Evolutionary conservation across 73 alveolate genomes (phyloP).

Genomic region (Blepharisma stoltei): DNA sequence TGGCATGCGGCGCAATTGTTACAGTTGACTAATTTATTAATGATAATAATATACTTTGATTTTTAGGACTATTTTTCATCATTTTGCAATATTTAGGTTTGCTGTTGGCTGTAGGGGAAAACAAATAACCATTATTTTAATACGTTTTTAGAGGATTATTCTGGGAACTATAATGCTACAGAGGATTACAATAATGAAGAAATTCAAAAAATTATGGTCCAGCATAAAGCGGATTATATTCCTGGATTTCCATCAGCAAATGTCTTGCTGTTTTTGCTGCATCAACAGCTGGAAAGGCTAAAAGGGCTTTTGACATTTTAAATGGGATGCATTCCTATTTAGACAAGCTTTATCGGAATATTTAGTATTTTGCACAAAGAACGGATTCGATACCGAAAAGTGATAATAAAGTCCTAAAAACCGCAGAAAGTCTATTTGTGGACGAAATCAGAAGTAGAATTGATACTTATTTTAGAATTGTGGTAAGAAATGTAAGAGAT

Average conservation of each 20-base stretch:
- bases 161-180: constrained; percentile 38
- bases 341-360: constrained; percentile 55
- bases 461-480: constrained; percentile 75
- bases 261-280: constrained; percentile 48
- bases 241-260: constrained; percentile 68
- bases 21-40: no score
- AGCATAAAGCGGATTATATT: constrained; percentile 61
- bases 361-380: constrained; percentile 25
- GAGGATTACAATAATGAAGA: constrained; percentile 61
- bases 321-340: constrained; percentile 57
- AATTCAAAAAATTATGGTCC: constrained; percentile 43
- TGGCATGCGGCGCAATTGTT: no score
- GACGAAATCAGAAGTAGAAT: constrained; percentile 79
- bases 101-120: constrained; percentile 72
- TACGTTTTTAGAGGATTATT: background rate
- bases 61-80: no score
- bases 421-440: constrained; percentile 65
- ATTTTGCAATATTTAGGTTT: no score
- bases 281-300: constrained; percentile 60
- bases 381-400: constrained; percentile 1
- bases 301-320: constrained; percentile 66
- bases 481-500: constrained; percentile 81
- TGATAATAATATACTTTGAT: no score
- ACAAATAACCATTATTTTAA: constrained; percentile 33
- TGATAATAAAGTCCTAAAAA: constrained; percentile 53